Conservation (phyloP, 768 basidiomycete genomes). For the Russula ochroleuca region DNA sequence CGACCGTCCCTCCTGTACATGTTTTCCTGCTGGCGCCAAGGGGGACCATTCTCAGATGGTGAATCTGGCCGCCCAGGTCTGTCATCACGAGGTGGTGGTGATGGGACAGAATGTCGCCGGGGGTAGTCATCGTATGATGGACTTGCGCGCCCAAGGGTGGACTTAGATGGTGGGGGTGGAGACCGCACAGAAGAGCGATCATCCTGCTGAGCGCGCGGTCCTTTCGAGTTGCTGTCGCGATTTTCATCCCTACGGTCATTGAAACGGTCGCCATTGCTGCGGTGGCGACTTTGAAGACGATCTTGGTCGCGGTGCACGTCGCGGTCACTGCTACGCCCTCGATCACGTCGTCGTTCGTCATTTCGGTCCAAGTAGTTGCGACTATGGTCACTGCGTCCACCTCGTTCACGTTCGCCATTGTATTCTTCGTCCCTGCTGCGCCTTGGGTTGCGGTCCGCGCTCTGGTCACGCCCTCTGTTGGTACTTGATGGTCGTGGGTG, state of each 20-base stretch:
- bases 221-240: not conserved
- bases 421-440: not conserved
- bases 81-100: slow-evolving; percentile 33
- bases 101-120: slow-evolving; percentile 33
- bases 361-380: too few species aligned
- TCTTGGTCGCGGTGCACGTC: slow-evolving; percentile 30
- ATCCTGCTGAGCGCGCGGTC: not conserved
- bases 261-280: slow-evolving; percentile 9
- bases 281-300: slow-evolving; percentile 18
- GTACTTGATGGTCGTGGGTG: not conserved
- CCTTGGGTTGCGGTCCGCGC: slow-evolving; percentile 26
- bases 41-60: slow-evolving; percentile 33
- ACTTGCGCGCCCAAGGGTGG: slow-evolving; percentile 35
- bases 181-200: slow-evolving; percentile 9
- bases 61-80: slow-evolving; percentile 19
- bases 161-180: slow-evolving; percentile 19
- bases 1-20: slow-evolving; percentile 41
- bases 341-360: slow-evolving; percentile 21
- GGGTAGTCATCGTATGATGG: slow-evolving; percentile 60
- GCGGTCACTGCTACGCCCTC: slow-evolving; percentile 5
- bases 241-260: not conserved
- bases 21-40: slow-evolving; percentile 48
- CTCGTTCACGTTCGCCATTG: not conserved
- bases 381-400: not conserved
- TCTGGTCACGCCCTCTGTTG: slow-evolving; percentile 5